phyloP scores from a whole-genome alignment of 1,284 basidiomycete species.

The Prillingera fragicola region DNA sequence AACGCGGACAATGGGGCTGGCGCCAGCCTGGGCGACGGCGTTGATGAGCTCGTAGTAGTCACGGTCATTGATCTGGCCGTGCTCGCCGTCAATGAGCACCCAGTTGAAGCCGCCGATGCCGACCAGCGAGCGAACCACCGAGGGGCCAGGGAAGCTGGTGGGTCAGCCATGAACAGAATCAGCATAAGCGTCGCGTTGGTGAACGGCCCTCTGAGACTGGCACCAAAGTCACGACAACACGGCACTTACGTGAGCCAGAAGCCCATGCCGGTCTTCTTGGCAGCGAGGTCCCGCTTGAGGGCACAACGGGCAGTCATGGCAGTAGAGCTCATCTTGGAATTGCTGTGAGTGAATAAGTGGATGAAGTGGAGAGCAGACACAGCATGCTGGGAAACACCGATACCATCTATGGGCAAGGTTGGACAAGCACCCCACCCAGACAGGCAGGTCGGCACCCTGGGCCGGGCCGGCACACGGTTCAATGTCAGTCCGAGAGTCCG shows the following conservation, averaged over 20 bases:
- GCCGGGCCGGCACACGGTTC: background rate
- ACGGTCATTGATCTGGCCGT: slow-evolving; percentile 22
- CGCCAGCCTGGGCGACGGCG: slow-evolving; percentile 22
- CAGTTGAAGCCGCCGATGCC: slow-evolving; percentile 31
- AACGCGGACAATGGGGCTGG: slow-evolving; percentile 38
- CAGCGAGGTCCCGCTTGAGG: slow-evolving; percentile 53
- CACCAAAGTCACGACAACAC: background rate
- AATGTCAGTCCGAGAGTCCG: background rate
- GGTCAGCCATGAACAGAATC: slow-evolving; percentile 7
- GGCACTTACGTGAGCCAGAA: slow-evolving; percentile 58
- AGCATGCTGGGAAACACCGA: too few species aligned
- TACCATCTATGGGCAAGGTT: too few species aligned
- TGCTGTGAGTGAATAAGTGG: too few species aligned
- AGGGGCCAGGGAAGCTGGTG: slow-evolving; percentile 25
- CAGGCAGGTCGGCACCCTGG: too few species aligned
- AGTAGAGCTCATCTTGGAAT: too few species aligned
- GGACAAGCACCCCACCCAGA: too few species aligned
- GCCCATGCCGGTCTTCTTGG: slow-evolving; percentile 59
- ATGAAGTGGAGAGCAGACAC: too few species aligned
- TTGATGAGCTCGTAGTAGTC: slow-evolving; percentile 28
- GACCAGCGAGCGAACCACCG: slow-evolving; percentile 28
- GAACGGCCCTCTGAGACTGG: background rate
- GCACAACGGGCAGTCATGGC: too few species aligned
- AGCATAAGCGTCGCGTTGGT: background rate
- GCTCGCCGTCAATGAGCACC: slow-evolving; percentile 30